Conservation (phyloP, 768 basidiomycete species). For the Lentinula boryana region DNA sequence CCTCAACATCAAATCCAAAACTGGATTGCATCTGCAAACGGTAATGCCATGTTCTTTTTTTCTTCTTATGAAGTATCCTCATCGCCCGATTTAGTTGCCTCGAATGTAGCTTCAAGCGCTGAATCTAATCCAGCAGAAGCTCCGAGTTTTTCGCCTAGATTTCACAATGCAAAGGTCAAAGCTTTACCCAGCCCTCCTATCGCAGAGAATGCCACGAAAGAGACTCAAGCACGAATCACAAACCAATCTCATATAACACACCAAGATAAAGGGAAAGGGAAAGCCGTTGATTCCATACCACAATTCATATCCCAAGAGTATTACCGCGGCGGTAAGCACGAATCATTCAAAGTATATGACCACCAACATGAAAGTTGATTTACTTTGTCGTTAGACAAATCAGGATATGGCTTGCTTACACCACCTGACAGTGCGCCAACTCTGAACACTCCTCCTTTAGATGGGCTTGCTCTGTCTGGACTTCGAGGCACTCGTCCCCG, state of each 20-base stretch:
- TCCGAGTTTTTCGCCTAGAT: neutral
- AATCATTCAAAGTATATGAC: neutral
- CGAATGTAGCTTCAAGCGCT: neutral
- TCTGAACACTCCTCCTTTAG: neutral
- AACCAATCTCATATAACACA: neutral
- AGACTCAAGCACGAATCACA: neutral
- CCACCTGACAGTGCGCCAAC: neutral
- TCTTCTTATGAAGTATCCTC: neutral
- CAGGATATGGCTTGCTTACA: neutral
- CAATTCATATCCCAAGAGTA: neutral
- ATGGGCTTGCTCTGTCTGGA: neutral
- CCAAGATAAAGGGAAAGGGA: constrained; percentile 1
- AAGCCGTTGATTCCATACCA: neutral
- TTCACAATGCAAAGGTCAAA: neutral
- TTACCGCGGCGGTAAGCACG: neutral
- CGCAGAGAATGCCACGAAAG: neutral
- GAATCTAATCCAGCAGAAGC: too few relatives aligned
- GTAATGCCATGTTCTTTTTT: neutral
- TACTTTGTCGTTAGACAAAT: neutral
- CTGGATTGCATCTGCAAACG: neutral
- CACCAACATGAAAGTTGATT: neutral
- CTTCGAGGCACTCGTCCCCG: neutral
- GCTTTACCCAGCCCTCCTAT: neutral
- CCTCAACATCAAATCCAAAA: neutral
- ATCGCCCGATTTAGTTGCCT: neutral